Evolutionary conservation across 768 basidiomycete species (phyloP), one percentile per base, ranked within the genome.

Genomic region (Boletus rufocinnamomeus): DNA sequence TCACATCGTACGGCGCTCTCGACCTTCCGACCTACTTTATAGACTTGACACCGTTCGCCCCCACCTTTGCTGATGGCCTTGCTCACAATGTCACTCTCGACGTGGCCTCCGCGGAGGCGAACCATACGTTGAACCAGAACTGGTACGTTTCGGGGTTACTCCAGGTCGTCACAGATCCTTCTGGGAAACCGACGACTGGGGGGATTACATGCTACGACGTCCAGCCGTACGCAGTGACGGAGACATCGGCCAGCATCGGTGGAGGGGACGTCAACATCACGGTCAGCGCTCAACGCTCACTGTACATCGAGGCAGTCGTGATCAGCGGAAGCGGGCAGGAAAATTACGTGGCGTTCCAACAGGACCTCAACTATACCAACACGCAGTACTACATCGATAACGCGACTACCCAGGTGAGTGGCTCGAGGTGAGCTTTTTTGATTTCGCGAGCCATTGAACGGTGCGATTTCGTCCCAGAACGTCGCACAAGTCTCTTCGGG

Each of bases 1-100:
- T 91, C 69, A 80, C 87, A 1, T 83, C 89, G 1, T 91, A 90
- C 58, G 87, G 89, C 11, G 88, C 88, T 4, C 74, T 91, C 27
- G 89, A 91, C 64, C 77, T 89, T 14, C 90, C 91, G 2, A 89
- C 86, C 2, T 92, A 91, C 70, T 85, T 85, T 69, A 62, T 92
- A 21, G 91, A 92, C 70, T 71, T 91, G 52, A 91, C 90, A 9
- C 88, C 90, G 1, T 92, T 92, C 68, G 80, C 87, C 1, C 88
- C 88, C 7, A 65, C 85, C 21, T 78, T 93, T 37, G 79, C 84
- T 0, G 88, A 89, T 56, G 85, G 86, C 3, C 69, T 81, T n/a
- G 76, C 84, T 23, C 92, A 92, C 69, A 85, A 77, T 47, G 80
- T 93, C 66, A 82, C 85, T 52, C 77, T 94, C 44, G 86, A 93